Evolutionary conservation across 306 rosid genomes (phyloP).

Genomic region (Prunus persica): Prunus_persica_NCBIv2 NC_034009.1:595001-595500

Average conservation of each 20-base stretch:
- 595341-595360: no score
- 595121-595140: not conserved
- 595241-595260: not conserved
- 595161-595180: not conserved
- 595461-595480: not conserved
- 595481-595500: not conserved
- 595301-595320: not conserved
- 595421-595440: not conserved
- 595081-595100: not conserved
- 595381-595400: not conserved
- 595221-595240: not conserved
- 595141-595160: not conserved
- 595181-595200: not conserved
- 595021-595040: not conserved
- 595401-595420: not conserved
- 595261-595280: not conserved
- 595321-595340: not conserved
- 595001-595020: not conserved
- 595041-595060: not conserved
- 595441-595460: not conserved
- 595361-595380: not conserved
- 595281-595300: not conserved
- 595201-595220: not conserved
- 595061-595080: not conserved
- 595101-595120: not conserved